phyloP scores from a whole-genome alignment of 140 eudicot species.

The Bidens hawaiensis region DNA sequence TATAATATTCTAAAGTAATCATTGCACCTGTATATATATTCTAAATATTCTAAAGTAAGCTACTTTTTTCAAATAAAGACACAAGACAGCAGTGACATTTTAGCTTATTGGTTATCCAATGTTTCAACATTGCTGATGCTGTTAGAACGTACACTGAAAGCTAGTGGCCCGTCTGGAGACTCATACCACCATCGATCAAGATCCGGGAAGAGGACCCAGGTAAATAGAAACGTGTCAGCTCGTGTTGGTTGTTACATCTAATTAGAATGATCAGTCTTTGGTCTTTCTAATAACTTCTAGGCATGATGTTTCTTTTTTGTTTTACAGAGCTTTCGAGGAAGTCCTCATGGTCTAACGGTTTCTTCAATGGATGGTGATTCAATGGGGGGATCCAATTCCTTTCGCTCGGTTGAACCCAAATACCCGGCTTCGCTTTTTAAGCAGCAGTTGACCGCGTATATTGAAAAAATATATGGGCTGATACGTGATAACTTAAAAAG shows the following conservation, averaged over 20 bases:
- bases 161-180: slow-evolving; percentile 60
- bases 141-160: slow-evolving; percentile 73
- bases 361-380: slow-evolving; percentile 45
- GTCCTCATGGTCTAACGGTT: slow-evolving; percentile 60
- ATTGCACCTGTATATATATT: slow-evolving; percentile 1
- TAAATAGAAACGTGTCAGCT: slow-evolving; percentile 17
- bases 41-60: not conserved
- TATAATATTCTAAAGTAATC: slow-evolving; percentile 1
- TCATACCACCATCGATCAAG: slow-evolving; percentile 59
- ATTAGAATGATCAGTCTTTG: not conserved
- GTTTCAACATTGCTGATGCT: slow-evolving; percentile 76
- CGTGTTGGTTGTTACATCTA: not conserved
- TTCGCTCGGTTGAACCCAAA: slow-evolving; percentile 69
- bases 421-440: slow-evolving; percentile 92
- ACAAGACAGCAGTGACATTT: slow-evolving; percentile 74
- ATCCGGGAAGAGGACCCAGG: slow-evolving; percentile 93
- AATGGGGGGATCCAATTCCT: slow-evolving; percentile 41
- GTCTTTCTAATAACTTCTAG: not conserved
- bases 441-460: slow-evolving; percentile 88
- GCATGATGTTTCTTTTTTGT: not conserved
- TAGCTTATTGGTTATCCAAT: slow-evolving; percentile 92
- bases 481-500: slow-evolving; percentile 83
- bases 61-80: slow-evolving; percentile 46
- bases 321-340: slow-evolving; percentile 82
- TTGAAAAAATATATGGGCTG: slow-evolving; percentile 88